A percentile compares a stretch with the other conserved stretches of the same genome.
Evolutionary conservation across 2,329 filamentous ascomycete genomes (phyloP).

Genomic region (Boeremia lycopersici): DNA sequence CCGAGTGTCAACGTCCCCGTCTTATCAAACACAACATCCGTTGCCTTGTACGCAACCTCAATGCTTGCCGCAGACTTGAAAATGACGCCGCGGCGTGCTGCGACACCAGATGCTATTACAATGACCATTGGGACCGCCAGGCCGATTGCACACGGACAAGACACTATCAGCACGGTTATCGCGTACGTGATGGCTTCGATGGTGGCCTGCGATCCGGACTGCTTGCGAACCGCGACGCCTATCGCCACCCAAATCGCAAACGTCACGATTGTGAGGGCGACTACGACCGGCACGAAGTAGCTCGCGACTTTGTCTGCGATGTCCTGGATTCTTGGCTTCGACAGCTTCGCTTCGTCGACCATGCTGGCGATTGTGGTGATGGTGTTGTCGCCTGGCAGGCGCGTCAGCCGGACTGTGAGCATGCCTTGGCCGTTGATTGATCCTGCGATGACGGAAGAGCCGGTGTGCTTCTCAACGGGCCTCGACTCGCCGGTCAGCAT

Average conservation of each 20-base stretch:
- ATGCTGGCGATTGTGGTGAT: conserved; percentile 71
- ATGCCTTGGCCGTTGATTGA: conserved; percentile 61
- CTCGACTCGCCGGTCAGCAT: conserved; percentile 76
- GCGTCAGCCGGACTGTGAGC: conserved; percentile 60
- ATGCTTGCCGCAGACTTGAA: conserved; percentile 70
- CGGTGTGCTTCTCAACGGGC: conserved; percentile 62
- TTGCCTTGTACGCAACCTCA: conserved; percentile 59
- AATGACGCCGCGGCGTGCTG: conserved; percentile 68
- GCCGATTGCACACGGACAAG: conserved; percentile 79
- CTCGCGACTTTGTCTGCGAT: conserved; percentile 70
- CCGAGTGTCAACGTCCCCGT: conserved; percentile 66
- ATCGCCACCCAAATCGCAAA: conserved; percentile 71
- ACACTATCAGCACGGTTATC: conserved; percentile 75
- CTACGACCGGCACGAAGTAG: conserved; percentile 72
- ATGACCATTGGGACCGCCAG: conserved; percentile 80
- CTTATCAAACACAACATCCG: too few species aligned
- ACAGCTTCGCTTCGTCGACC: conserved; percentile 73
- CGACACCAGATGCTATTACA: conserved; percentile 71
- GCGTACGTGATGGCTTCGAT: conserved; percentile 71
- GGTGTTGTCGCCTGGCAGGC: conserved; percentile 72
- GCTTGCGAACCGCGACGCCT: conserved; percentile 51
- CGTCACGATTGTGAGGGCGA: conserved; percentile 62
- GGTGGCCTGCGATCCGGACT: conserved; percentile 55
- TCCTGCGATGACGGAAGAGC: conserved; percentile 67
- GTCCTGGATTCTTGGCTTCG: conserved; percentile 71